phyloP scores from a whole-genome alignment of 495 filamentous ascomycete species.

The Lasiosphaeria miniovina region DNA sequence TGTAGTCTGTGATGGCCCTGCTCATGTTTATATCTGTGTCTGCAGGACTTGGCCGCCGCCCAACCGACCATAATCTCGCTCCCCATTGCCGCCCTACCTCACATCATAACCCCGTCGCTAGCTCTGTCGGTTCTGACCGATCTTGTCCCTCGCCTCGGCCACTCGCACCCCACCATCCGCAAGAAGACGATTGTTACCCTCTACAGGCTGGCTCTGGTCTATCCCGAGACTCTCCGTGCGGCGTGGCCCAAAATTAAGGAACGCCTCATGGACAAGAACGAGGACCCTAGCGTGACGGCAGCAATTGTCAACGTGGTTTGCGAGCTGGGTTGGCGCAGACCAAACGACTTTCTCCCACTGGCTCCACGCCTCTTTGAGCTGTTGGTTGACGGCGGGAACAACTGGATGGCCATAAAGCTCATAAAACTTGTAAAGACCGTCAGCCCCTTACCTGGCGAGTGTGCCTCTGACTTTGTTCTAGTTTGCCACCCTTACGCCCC shows the following conservation, averaged over 20 bases:
- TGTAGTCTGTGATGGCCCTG: neutral
- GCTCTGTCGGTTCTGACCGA: conserved; percentile 85
- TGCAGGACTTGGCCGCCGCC: conserved; percentile 75
- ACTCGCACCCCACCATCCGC: conserved; percentile 75
- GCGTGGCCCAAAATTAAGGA: conserved; percentile 98
- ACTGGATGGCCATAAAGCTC: conserved; percentile 99
- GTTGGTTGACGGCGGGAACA: conserved; percentile 88
- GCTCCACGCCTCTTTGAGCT: conserved; percentile 90
- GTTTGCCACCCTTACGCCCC: conserved; percentile 92
- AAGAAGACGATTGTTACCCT: conserved; percentile 95
- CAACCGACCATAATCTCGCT: conserved; percentile 73
- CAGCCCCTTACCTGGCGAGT: neutral
- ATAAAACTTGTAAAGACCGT: conserved; percentile 77
- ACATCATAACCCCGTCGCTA: conserved; percentile 85
- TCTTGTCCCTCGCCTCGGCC: conserved; percentile 77
- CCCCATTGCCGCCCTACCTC: conserved; percentile 82
- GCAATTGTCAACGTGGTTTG: conserved; percentile 96
- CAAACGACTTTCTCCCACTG: conserved; percentile 87
- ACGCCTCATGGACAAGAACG: conserved; percentile 80
- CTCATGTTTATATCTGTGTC: conserved; percentile 15
- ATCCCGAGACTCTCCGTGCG: conserved; percentile 85
- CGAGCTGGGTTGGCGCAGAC: conserved; percentile 90
- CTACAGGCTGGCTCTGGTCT: conserved; percentile 87
- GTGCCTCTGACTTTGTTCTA: conserved; percentile 39
- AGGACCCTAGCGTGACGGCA: conserved; percentile 90